phyloP scores from a whole-genome alignment of 495 filamentous ascomycete species.

The Annulohypoxylon nitens region DNA sequence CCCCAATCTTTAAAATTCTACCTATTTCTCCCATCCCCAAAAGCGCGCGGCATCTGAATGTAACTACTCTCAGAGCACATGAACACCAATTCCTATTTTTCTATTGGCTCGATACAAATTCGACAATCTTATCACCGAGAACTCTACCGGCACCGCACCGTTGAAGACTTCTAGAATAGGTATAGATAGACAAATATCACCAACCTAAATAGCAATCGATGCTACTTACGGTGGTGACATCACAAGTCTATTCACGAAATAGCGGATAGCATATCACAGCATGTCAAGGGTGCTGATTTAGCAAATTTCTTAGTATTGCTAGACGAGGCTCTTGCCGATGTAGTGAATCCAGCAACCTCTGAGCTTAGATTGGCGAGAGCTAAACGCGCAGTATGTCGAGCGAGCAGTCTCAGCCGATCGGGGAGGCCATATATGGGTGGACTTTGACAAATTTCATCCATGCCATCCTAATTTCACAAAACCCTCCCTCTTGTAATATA shows the following conservation, averaged over 20 bases:
- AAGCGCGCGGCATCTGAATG: conserved; percentile 39
- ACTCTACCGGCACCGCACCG: neutral
- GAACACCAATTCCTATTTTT: conserved; percentile 7
- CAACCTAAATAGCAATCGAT: neutral
- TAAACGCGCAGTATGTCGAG: conserved; percentile 4
- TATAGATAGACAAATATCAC: conserved; percentile 12
- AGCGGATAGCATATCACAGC: neutral
- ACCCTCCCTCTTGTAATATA: conserved; percentile 25
- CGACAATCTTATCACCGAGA: conserved; percentile 5
- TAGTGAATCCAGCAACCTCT: conserved; percentile 15
- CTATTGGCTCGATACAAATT: conserved; percentile 28
- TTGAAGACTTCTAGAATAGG: conserved; percentile 25
- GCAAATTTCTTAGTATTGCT: conserved; percentile 17
- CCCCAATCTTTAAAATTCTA: conserved; percentile 5
- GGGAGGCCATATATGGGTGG: conserved; percentile 4
- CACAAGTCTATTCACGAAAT: neutral
- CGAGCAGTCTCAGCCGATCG: conserved; percentile 24
- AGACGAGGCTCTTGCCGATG: neutral
- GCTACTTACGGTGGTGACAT: neutral
- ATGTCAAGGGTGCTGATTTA: conserved; percentile 1
- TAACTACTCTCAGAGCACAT: conserved; percentile 8
- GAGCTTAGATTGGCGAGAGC: conserved; percentile 15
- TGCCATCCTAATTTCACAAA: neutral
- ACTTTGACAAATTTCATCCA: conserved; percentile 7
- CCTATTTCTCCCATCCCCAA: conserved; percentile 3